Conservation (phyloP, 176 grass and related monocot species). For the Thinopyrum elongatum region DNA sequence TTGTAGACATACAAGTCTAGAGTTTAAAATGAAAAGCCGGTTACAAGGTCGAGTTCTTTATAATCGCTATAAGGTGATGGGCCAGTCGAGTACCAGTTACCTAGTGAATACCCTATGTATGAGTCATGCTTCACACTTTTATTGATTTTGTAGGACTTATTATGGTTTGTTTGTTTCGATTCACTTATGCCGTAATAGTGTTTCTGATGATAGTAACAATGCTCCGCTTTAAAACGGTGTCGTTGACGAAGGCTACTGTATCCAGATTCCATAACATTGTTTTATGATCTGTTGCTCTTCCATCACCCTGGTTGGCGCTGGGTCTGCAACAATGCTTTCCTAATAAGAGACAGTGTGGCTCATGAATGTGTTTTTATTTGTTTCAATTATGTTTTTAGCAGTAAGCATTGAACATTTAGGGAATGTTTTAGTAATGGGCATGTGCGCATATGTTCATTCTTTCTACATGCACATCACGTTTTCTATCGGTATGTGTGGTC, state of each 20-base stretch:
- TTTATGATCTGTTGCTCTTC: no score
- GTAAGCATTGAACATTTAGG: neutral
- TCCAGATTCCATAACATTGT: no score
- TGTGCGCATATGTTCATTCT: neutral
- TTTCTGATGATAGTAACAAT: no score
- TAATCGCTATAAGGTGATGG: neutral
- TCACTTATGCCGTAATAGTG: neutral
- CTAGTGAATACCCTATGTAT: neutral
- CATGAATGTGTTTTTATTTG: neutral
- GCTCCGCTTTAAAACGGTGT: no score
- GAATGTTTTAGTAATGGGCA: neutral
- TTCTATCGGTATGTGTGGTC: neutral
- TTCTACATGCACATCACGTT: neutral
- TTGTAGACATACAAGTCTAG: neutral
- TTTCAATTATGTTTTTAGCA: conserved; percentile 4
- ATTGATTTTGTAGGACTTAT: neutral
- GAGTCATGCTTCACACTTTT: neutral
- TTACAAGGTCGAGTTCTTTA: neutral
- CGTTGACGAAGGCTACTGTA: no score
- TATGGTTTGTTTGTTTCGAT: neutral
- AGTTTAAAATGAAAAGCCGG: neutral
- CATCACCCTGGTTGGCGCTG: no score
- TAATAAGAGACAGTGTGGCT: no score
- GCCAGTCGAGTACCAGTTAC: neutral
- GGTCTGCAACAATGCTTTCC: no score